Conservation (phyloP, 176 grass and related monocot species). For the Eleusine indica region DNA sequence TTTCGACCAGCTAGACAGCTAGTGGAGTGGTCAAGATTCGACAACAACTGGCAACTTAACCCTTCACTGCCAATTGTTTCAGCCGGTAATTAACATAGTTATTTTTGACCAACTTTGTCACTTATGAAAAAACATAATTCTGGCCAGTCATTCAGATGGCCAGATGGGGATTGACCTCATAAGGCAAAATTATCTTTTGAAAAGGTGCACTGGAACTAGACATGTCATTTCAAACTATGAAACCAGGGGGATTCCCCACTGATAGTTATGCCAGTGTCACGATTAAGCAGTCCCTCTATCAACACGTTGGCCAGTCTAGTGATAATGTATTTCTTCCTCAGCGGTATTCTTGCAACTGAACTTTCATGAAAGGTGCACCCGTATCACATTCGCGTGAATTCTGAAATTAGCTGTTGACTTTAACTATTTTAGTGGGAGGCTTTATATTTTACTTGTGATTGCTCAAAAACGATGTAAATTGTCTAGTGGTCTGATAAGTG, state of each 20-base stretch:
- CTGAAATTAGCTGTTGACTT: not conserved
- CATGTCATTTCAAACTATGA: not conserved
- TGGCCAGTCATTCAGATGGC: not conserved
- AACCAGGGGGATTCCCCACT: conserved; percentile 7
- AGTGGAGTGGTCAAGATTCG: conserved; percentile 20
- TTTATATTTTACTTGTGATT: too few species aligned
- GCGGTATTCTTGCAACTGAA: conserved; percentile 1
- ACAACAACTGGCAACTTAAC: not conserved
- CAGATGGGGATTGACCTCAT: not conserved
- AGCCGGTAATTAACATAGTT: not conserved
- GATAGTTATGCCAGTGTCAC: not conserved
- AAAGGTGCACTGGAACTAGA: not conserved
- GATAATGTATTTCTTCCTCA: conserved; percentile 2
- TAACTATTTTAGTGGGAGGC: not conserved
- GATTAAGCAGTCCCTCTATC: not conserved
- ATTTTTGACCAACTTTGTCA: conserved; percentile 20
- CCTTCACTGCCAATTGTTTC: not conserved
- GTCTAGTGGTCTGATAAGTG: conserved; percentile 3
- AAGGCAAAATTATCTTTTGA: conserved; percentile 1
- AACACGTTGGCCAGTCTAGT: not conserved
- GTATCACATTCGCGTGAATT: not conserved
- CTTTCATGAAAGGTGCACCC: not conserved
- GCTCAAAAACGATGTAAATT: not conserved
- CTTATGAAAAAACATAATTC: not conserved
- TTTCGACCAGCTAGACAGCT: conserved; percentile 4